Percentiles rank a stretch among this genome's conserved stretches.
These are phyloP conservation scores for Vitis hybrid DNA, from an alignment of 177 flowering plant species.

Conservation along the genomic window DNA sequence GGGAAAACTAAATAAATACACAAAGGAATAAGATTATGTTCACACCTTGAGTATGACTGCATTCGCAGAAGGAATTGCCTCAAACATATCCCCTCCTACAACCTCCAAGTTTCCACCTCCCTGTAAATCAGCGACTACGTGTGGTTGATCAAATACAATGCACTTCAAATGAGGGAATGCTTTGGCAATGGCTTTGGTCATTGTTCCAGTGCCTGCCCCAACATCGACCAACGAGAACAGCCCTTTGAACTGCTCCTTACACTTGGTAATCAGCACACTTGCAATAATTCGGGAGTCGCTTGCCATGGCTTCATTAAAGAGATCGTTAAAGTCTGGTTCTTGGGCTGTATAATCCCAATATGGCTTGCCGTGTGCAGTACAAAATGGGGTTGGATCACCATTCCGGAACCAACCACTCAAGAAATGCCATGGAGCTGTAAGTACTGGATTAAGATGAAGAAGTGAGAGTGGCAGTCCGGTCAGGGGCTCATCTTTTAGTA, in stretches of 20 bases:
- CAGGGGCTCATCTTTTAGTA: constrained; percentile 14
- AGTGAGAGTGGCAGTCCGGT: not conserved
- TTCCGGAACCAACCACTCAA: constrained; percentile 20
- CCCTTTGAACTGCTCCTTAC: constrained; percentile 21
- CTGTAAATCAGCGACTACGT: constrained; percentile 19
- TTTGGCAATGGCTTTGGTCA: constrained; percentile 16
- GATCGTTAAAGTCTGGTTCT: constrained; percentile 1
- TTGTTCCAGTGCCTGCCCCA: constrained; percentile 26
- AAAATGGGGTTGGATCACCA: constrained; percentile 14
- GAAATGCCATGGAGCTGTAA: constrained; percentile 2
- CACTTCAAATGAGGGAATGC: constrained; percentile 19
- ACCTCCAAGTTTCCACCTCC: constrained; percentile 7
- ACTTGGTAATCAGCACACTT: not conserved
- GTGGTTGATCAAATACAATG: constrained; percentile 27
- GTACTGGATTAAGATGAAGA: not conserved
- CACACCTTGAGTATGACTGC: constrained; percentile 7
- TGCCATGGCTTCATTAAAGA: constrained; percentile 24
- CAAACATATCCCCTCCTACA: constrained; percentile 29
- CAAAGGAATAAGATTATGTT: no score
- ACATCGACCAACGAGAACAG: constrained; percentile 27
- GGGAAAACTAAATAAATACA: no score
- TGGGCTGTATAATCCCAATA: constrained; percentile 3
- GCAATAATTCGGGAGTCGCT: constrained; percentile 6
- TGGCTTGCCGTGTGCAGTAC: constrained; percentile 6
- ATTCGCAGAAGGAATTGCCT: constrained; percentile 27